Conservation (phyloP, 139 green algal species). For the Chlorella sp. region DNA sequence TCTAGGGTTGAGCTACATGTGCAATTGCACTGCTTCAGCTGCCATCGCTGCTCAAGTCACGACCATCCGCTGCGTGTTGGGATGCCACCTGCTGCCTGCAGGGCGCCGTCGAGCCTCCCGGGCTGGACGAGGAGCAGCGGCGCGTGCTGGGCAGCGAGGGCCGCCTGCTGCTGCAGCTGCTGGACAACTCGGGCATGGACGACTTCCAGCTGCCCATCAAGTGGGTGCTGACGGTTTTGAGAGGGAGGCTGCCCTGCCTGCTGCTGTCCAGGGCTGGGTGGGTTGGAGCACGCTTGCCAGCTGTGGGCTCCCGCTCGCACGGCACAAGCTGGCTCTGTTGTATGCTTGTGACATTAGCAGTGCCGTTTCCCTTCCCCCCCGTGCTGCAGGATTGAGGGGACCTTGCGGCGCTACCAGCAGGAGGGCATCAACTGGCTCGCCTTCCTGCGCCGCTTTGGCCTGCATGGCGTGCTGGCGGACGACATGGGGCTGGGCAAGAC, state of each 20-base stretch:
- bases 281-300: too few relatives aligned
- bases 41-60: background rate
- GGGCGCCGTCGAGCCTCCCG: constrained; percentile 62
- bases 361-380: background rate
- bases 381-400: constrained; percentile 45
- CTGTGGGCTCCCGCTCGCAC: too few relatives aligned
- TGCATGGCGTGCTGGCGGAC: constrained; percentile 96
- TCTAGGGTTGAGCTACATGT: too few relatives aligned
- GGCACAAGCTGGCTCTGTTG: too few relatives aligned
- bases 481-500: constrained; percentile 95
- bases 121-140: constrained; percentile 66
- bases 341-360: too few relatives aligned
- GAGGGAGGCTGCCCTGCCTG: too few relatives aligned
- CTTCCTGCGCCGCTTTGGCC: constrained; percentile 92
- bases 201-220: constrained; percentile 71
- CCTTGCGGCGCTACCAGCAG: constrained; percentile 72
- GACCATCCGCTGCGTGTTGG: background rate
- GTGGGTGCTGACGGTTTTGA: constrained; percentile 21
- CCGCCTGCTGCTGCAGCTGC: constrained; percentile 87
- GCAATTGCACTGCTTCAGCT: too few relatives aligned
- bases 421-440: constrained; percentile 98
- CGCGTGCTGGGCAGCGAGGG: constrained; percentile 62
- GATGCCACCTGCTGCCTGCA: constrained; percentile 27
- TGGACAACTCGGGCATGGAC: constrained; percentile 81
- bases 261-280: too few relatives aligned